Conservation (phyloP, 352 stramenopile genomes). For the Globisporangium paddicum region DNA sequence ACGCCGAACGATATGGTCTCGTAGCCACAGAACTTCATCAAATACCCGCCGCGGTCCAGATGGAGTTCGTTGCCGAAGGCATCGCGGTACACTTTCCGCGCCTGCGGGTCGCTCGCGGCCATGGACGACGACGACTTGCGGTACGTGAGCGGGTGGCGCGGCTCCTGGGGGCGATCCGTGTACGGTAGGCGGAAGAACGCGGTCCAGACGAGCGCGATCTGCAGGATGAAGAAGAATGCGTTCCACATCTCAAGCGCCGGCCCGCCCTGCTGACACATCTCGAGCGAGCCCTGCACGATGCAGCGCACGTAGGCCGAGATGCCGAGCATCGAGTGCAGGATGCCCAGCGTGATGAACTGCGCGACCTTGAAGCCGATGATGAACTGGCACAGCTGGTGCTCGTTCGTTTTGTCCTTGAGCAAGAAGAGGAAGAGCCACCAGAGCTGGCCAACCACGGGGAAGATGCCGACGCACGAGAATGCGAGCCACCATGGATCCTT, state of each 20-base stretch:
- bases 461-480: conserved; percentile 75
- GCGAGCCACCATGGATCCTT: conserved; percentile 77
- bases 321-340: conserved; percentile 64
- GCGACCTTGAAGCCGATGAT: conserved; percentile 90
- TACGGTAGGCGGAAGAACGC: conserved; percentile 85
- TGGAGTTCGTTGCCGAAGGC: conserved; percentile 81
- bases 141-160: conserved; percentile 43
- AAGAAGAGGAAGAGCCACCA: conserved; percentile 91
- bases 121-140: conserved; percentile 39
- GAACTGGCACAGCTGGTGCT: conserved; percentile 91
- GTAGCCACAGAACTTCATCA: conserved; percentile 87
- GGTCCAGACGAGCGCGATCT: conserved; percentile 80
- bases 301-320: conserved; percentile 71
- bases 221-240: conserved; percentile 77
- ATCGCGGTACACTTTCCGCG: conserved; percentile 53
- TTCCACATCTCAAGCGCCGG: conserved; percentile 64
- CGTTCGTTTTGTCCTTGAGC: conserved; percentile 90
- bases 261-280: conserved; percentile 43
- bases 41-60: conserved; percentile 72
- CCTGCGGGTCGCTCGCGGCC: background rate
- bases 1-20: conserved; percentile 78
- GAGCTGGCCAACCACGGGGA: conserved; percentile 81
- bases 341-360: conserved; percentile 86
- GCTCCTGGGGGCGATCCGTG: conserved; percentile 56
- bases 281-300: conserved; percentile 54